These are phyloP conservation scores for Lasiosphaeria miniovina DNA, from an alignment of 495 filamentous ascomycete species.

Conservation along the genomic window DNA sequence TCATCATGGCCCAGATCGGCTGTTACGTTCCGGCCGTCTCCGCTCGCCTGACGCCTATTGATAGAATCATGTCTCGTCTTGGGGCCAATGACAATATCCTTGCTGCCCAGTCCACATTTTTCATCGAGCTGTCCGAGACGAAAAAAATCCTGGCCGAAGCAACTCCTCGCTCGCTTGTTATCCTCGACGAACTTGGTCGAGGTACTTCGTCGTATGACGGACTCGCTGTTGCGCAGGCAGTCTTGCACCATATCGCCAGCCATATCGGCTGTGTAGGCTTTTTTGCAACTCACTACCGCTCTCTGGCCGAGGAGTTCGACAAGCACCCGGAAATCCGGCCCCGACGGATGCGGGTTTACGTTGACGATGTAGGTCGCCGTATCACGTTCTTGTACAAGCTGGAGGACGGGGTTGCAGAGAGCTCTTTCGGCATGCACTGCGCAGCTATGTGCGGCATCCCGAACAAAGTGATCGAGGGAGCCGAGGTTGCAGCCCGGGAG, in stretches of 20 bases:
- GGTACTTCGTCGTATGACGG: slow-evolving; percentile 94
- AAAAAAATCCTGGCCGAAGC: slow-evolving; percentile 98
- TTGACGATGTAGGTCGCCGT: slow-evolving; percentile 74
- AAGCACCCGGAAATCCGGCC: slow-evolving; percentile 82
- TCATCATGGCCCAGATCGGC: slow-evolving; percentile 97
- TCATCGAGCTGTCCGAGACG: slow-evolving; percentile 95
- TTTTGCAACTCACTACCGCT: slow-evolving; percentile 98
- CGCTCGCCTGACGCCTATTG: slow-evolving; percentile 81
- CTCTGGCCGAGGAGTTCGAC: slow-evolving; percentile 83
- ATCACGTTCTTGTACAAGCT: slow-evolving; percentile 96
- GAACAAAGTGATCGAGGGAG: slow-evolving; percentile 73
- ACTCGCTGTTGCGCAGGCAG: slow-evolving; percentile 92
- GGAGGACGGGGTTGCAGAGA: slow-evolving; percentile 92
- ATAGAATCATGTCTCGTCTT: slow-evolving; percentile 98
- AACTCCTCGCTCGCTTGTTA: slow-evolving; percentile 90
- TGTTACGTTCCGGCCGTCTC: slow-evolving; percentile 85
- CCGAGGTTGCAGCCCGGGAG: slow-evolving; percentile 81
- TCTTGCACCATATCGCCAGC: slow-evolving; percentile 89
- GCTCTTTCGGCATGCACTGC: slow-evolving; percentile 99
- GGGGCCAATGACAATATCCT: slow-evolving; percentile 99
- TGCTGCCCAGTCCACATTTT: slow-evolving; percentile 96
- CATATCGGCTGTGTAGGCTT: slow-evolving; percentile 93
- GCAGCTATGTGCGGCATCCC: slow-evolving; percentile 97
- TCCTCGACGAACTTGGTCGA: slow-evolving; percentile 94
- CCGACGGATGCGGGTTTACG: slow-evolving; percentile 88